phyloP scores from a whole-genome alignment of 2,329 filamentous ascomycete species.

The Ophiosphaerella korrae region DNA sequence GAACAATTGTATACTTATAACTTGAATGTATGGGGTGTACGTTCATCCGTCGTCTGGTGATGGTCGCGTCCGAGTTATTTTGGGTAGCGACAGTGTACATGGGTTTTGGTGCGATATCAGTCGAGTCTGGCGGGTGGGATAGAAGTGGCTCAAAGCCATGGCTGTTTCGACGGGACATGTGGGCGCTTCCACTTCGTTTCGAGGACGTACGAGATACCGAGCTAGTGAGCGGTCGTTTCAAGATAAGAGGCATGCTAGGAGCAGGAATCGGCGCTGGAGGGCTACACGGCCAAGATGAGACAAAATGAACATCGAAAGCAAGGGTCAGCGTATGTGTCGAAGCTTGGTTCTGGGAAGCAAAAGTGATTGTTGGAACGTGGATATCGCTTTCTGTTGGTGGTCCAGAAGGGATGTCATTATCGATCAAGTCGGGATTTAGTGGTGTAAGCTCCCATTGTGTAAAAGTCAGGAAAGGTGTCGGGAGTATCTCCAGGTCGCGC shows the following conservation, averaged over 20 bases:
- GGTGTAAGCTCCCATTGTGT: conserved; percentile 35
- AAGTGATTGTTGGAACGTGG: conserved; percentile 41
- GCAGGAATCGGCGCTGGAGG: conserved; percentile 43
- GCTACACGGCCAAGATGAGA: conserved; percentile 60
- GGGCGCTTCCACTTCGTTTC: conserved; percentile 34
- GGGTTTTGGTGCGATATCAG: conserved; percentile 32
- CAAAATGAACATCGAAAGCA: conserved; percentile 58
- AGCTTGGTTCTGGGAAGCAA: conserved; percentile 27
- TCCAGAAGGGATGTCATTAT: conserved; percentile 23
- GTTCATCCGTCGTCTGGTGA: conserved; percentile 27
- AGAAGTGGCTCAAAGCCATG: conserved; percentile 43
- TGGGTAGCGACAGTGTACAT: conserved; percentile 26
- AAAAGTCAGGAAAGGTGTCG: conserved; percentile 26
- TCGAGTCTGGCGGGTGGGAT: conserved; percentile 40
- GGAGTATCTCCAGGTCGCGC: conserved; percentile 32
- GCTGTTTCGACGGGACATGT: conserved; percentile 35
- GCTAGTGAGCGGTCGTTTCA: conserved; percentile 29
- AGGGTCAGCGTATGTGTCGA: conserved; percentile 43
- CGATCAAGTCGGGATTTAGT: conserved; percentile 27
- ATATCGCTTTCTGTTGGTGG: conserved; percentile 26
- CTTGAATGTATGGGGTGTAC: conserved; percentile 49
- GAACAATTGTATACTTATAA: conserved; percentile 45
- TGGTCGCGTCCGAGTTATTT: conserved; percentile 11
- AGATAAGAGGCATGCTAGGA: conserved; percentile 26
- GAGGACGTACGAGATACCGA: conserved; percentile 39